These are phyloP conservation scores for Entamoeba nuttalli DNA, from an alignment of 208 protist genomes.

Conservation along the genomic window DNA sequence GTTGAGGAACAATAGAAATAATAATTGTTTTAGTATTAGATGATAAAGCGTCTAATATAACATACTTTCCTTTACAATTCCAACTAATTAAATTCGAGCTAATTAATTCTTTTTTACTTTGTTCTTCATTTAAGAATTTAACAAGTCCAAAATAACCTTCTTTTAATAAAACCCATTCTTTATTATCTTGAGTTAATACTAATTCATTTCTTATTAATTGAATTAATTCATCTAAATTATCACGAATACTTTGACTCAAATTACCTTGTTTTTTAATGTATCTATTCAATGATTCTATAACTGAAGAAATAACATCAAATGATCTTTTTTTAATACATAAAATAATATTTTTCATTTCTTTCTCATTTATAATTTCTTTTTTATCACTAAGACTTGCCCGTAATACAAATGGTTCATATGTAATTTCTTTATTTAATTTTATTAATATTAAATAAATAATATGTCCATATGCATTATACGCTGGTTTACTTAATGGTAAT, in stretches of 20 bases:
- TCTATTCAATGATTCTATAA: neutral
- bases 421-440: neutral
- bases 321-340: neutral
- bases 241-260: neutral
- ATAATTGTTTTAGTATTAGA: neutral
- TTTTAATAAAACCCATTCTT: neutral
- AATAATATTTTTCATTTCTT: neutral
- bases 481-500: neutral
- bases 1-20: neutral
- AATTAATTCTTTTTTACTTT: neutral
- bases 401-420: neutral
- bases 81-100: neutral
- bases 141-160: neutral
- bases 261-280: neutral
- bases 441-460: neutral
- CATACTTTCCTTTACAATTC: neutral
- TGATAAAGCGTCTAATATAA: neutral
- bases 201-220: neutral
- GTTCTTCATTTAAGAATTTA: neutral
- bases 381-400: neutral
- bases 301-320: neutral
- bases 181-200: neutral
- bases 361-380: neutral
- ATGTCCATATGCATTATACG: neutral
- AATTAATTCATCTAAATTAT: neutral